phyloP scores from a whole-genome alignment of 495 filamentous ascomycete genomes.

The Hypoxylon trugodes region DNA sequence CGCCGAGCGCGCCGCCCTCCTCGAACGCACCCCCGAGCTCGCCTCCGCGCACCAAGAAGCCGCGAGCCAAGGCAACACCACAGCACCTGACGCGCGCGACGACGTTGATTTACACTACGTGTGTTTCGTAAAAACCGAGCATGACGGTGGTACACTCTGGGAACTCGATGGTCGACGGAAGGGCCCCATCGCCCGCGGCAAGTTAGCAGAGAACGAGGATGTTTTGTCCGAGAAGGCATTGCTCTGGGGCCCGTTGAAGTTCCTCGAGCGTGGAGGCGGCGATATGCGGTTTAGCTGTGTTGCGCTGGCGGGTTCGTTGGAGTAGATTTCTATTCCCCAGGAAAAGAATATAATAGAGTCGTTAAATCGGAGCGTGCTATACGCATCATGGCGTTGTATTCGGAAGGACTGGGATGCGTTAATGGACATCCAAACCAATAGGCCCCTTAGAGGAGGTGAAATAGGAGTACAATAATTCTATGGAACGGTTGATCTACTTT shows the following conservation, averaged over 20 bases:
- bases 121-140: constrained; percentile 78
- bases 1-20: constrained; percentile 68
- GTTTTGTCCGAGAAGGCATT: constrained; percentile 73
- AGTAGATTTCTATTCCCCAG: constrained; percentile 47
- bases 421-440: not conserved
- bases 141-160: constrained; percentile 72
- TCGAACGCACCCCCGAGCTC: constrained; percentile 76
- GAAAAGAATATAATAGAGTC: not conserved
- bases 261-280: constrained; percentile 70
- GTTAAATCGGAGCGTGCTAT: not conserved
- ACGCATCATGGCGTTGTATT: constrained; percentile 5
- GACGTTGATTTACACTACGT: constrained; percentile 84
- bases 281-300: constrained; percentile 80
- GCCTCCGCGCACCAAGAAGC: constrained; percentile 77
- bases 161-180: constrained; percentile 85
- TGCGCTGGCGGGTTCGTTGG: constrained; percentile 71
- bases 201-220: constrained; percentile 66
- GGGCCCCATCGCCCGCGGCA: constrained; percentile 70
- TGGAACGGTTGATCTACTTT: constrained; percentile 5
- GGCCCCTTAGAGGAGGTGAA: not conserved
- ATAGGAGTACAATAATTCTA: not conserved
- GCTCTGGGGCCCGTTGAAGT: constrained; percentile 65
- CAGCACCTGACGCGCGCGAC: constrained; percentile 71
- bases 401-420: not conserved
- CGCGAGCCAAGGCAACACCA: constrained; percentile 75